Percentiles rank a stretch among this genome's conserved stretches.
Evolutionary conservation across 2,329 filamentous ascomycete genomes (phyloP).

Genomic region (Xylaria sp.): DNA sequence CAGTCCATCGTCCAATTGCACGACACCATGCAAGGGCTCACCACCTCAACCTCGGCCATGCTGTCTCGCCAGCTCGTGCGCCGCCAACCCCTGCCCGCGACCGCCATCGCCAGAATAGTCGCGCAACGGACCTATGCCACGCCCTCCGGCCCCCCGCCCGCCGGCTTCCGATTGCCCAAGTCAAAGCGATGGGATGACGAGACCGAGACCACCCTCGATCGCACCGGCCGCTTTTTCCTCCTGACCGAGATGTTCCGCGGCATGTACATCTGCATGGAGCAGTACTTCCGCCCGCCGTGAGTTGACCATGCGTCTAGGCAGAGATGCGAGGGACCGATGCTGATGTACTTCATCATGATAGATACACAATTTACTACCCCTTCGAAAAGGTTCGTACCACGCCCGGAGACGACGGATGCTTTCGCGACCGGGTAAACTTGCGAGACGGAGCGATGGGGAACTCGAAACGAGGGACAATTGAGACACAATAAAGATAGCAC

Average conservation of each 20-base stretch:
- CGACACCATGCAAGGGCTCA: constrained; percentile 42
- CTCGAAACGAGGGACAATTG: not conserved
- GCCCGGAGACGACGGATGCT: not conserved
- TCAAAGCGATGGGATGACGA: constrained; percentile 81
- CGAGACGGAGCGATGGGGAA: not conserved
- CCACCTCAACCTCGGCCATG: constrained; percentile 37
- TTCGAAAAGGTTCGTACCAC: constrained; percentile 78
- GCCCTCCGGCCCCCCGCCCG: constrained; percentile 77
- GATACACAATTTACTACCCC: constrained; percentile 98
- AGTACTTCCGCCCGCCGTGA: constrained; percentile 97
- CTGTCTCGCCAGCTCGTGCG: constrained; percentile 43
- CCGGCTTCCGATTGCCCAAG: constrained; percentile 78
- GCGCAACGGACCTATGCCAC: constrained; percentile 61
- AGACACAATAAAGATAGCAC: constrained; percentile 19
- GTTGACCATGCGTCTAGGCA: constrained; percentile 42
- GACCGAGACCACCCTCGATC: constrained; percentile 78
- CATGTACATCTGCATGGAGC: constrained; percentile 97
- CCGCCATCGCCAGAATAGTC: constrained; percentile 40
- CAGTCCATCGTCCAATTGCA: constrained; percentile 32
- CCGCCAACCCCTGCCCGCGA: constrained; percentile 35
- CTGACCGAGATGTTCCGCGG: constrained; percentile 94
- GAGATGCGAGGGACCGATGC: not conserved
- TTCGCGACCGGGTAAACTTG: not conserved
- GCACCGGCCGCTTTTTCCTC: constrained; percentile 91
- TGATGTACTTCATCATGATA: constrained; percentile 46